Evolutionary conservation across 2,329 filamentous ascomycete genomes (phyloP).

Genomic region (Arthrobotrys pseudoclavata): DNA sequence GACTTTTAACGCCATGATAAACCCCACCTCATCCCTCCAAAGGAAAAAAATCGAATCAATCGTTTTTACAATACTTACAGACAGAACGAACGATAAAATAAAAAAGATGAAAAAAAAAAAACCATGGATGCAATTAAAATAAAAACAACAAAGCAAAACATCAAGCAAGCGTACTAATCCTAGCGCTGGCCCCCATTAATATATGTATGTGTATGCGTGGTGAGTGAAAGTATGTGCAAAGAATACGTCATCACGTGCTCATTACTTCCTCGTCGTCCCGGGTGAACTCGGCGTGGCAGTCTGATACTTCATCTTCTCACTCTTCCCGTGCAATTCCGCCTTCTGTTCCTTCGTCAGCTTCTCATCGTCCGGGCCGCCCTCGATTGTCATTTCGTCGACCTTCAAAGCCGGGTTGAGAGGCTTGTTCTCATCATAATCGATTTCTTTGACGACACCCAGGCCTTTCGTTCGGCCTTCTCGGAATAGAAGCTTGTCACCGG

Average conservation of each 20-base stretch:
- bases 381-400: constrained; percentile 18
- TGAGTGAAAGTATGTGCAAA: background rate
- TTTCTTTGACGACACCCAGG: constrained; percentile 89
- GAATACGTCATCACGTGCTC: constrained; percentile 2
- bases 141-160: background rate
- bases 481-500: constrained; percentile 91
- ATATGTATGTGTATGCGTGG: background rate
- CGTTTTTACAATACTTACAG: constrained; percentile 19
- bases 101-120: background rate
- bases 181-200: background rate
- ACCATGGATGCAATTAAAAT: background rate
- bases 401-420: constrained; percentile 61
- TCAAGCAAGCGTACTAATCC: background rate
- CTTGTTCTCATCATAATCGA: constrained; percentile 81
- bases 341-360: constrained; percentile 49
- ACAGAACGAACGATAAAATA: background rate
- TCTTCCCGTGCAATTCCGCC: constrained; percentile 47
- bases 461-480: constrained; percentile 95
- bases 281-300: constrained; percentile 32
- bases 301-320: constrained; percentile 60
- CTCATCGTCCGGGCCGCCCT: constrained; percentile 42
- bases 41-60: constrained; percentile 19
- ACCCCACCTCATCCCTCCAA: background rate
- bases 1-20: constrained; percentile 19
- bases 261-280: constrained; percentile 24